Evolutionary conservation across 2,329 filamentous ascomycete genomes (phyloP), one percentile per base, ranked within the genome.

Genomic region (Graphilbum fragrans): DNA sequence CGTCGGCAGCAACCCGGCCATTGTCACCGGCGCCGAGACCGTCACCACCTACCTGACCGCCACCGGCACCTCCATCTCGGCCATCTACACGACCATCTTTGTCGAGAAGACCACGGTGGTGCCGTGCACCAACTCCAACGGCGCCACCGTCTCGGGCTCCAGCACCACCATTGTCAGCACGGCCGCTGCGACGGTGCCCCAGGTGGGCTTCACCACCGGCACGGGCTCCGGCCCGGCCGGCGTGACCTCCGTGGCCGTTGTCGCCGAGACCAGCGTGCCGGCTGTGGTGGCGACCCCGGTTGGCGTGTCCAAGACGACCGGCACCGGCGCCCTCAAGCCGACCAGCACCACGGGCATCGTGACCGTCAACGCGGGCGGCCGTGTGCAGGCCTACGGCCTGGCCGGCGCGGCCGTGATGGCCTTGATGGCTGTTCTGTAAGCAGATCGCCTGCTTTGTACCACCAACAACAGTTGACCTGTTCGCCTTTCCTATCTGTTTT

Each of bases 1-100:
- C 62, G 72, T 86, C 29, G 67, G 72, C 16, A 53, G 73, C 57
- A 94, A 95, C 74, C 86, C 88, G n/a, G 84, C 72, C 49, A 84
- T 96, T 54, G 75, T 86, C 55, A 93, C 83, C 38, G 78, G 74
- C 48, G 77, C 86, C 51, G 16, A 29, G 18, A 68, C 70, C 32
- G 66, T 77, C 58, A 75, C 76, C 52, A 70, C 69, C 42, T 72
- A 80, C 60, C 68, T 76, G 55, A 72, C 73, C 25, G 65, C 67
- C 45, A 66, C 67, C 14, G 59, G 67, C 36, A 58, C 59, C 14
- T 64, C 65, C 20, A 53, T 63, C 37, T 58, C 63, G 5, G 35
- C 27, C 14, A 53, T 56, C 41, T 55, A 56, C 38, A 74, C 73
- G 43, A 70, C 67, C 44, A 61, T 74, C 53, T 53, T 58, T 35